Conservation (phyloP, 441 rosid genomes). For the Populus hybrid region DNA sequence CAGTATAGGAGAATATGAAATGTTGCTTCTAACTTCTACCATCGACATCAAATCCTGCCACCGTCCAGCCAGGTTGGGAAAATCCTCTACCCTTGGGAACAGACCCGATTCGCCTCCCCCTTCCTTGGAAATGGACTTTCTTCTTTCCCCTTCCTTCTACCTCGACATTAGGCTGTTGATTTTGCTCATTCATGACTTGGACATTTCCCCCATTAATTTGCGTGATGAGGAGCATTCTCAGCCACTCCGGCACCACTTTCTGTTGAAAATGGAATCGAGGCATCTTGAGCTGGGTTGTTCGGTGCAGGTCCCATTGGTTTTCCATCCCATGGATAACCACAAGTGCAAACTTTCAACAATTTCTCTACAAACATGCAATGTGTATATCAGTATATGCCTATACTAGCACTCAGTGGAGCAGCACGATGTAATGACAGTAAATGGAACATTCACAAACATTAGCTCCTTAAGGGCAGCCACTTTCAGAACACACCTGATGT, state of each 20-base stretch:
- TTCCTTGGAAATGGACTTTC: slow-evolving; percentile 63
- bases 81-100: slow-evolving; percentile 57
- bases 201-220: slow-evolving; percentile 32
- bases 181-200: slow-evolving; percentile 30
- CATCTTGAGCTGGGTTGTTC: slow-evolving; percentile 13
- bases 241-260: slow-evolving; percentile 27
- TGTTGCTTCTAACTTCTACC: slow-evolving; percentile 45
- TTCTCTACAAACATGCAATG: no score
- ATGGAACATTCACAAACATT: no score
- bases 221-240: slow-evolving; percentile 34
- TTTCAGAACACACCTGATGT: no score
- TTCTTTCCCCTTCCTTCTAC: slow-evolving; percentile 60
- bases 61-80: slow-evolving; percentile 71
- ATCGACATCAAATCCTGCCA: slow-evolving; percentile 87
- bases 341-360: no score
- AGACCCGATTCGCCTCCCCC: slow-evolving; percentile 61
- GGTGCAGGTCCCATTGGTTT: no score
- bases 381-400: no score
- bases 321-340: no score
- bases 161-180: slow-evolving; percentile 40
- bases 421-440: no score
- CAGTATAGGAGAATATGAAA: slow-evolving; percentile 18
- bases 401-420: no score
- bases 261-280: slow-evolving; percentile 27
- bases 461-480: no score